Evolutionary conservation across 2,329 filamentous ascomycete genomes (phyloP), one percentile per base, ranked within the genome.

Genomic region (Ploettnerulaceae sp.): DNA sequence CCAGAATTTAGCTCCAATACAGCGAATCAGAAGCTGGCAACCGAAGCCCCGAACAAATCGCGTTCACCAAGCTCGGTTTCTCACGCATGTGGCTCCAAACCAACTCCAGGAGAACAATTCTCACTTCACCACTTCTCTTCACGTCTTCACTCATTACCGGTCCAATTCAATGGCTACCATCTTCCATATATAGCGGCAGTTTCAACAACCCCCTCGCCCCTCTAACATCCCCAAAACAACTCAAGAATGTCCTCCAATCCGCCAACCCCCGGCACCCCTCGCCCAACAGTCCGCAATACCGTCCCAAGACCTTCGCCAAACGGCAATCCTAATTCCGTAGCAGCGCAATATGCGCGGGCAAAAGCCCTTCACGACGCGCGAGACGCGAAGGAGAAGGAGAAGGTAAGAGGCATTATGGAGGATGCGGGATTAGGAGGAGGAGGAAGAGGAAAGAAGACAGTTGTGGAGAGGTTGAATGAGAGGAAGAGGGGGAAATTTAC

Each of bases 311-410:
- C 61, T 15, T 57, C 49, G n/a, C 47, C 56, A 20, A 33, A 18
- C 9, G 59, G 61, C n/a, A 54, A 57, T 33, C 42, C 56, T 12
- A 57, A 57, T 14, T 59, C 57, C 7, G 55, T 61, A 12, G 62
- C 61, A 21, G 61, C 61, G 21, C 62, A 61, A 47, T 61, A 63
- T 44, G 59, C 57, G 24, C 49, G 61, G 12, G 61, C 62, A 4
- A 62, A 61, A 52, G 60, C 58, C 4, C 22, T 52, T 1, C 57
- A 61, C 40, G 61, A 61, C 21, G 57, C 51, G 32, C 53, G 60
- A 24, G 57, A 60, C 14, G 45, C 36, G 28, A 51, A 24, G 42
- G 47, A 47, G 20, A 49, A 37, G 26, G 24, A 39, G 28, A 57
- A 55, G 9, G 54, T 47, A 14, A 47, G 45, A 29, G 44, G 29